These are phyloP conservation scores for Sicyos edulis DNA, from an alignment of 306 rosid genomes.

Conservation along the genomic window DNA sequence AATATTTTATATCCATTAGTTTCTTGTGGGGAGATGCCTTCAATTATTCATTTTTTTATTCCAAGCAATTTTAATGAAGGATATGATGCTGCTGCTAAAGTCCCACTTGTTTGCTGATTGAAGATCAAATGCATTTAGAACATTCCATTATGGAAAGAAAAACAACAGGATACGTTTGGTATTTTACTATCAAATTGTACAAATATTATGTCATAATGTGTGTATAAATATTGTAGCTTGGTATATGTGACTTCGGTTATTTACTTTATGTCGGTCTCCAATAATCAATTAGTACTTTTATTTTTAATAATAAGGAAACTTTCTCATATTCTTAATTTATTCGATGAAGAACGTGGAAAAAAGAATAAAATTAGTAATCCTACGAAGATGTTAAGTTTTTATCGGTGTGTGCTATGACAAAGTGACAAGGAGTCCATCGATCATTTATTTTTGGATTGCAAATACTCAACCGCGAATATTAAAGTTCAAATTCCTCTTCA, in stretches of 20 bases:
- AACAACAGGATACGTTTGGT: neutral
- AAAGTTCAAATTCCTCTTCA: too few species aligned
- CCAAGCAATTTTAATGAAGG: slow-evolving; percentile 11
- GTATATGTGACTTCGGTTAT: neutral
- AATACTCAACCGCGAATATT: too few species aligned
- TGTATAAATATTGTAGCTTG: neutral
- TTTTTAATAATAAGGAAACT: too few species aligned
- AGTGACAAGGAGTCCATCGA: too few species aligned
- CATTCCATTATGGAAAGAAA: neutral
- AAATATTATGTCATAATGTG: neutral
- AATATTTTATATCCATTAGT: slow-evolving; percentile 31
- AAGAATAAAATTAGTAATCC: too few species aligned
- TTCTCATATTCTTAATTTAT: too few species aligned
- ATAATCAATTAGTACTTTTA: too few species aligned
- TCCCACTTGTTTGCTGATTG: slow-evolving; percentile 15
- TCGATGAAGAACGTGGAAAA: too few species aligned
- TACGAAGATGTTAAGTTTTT: too few species aligned
- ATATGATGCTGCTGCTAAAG: slow-evolving; percentile 15
- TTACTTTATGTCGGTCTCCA: neutral
- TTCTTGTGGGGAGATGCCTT: slow-evolving; percentile 38
- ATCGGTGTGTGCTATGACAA: too few species aligned
- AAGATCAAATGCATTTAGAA: slow-evolving; percentile 4
- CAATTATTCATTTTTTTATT: slow-evolving; percentile 9
- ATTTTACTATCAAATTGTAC: neutral
- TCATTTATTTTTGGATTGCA: too few species aligned